Percentiles rank a stretch among this genome's conserved stretches.
Evolutionary conservation across 1,284 basidiomycete genomes (phyloP).

Genomic region (Puccinia novopanici): DNA sequence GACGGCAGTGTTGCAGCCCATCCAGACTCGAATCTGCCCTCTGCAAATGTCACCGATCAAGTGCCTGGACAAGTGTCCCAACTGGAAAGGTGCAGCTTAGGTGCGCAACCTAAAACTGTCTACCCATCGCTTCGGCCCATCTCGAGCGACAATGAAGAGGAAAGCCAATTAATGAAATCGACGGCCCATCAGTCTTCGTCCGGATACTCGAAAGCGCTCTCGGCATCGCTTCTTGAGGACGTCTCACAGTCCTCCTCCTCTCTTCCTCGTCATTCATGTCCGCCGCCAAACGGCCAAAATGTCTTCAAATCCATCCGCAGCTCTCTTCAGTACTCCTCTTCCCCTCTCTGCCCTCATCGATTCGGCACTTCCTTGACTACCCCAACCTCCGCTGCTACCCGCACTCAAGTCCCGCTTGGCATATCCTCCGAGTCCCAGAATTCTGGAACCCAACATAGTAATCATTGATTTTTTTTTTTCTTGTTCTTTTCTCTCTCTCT

Average conservation of each 20-base stretch:
- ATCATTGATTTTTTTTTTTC: not conserved
- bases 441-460: constrained; percentile 6
- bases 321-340: constrained; percentile 10
- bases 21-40: not conserved
- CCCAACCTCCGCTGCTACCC: not conserved
- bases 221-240: not conserved
- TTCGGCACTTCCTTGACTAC: constrained; percentile 18
- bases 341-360: constrained; percentile 1
- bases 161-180: not conserved
- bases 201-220: not conserved
- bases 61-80: not conserved
- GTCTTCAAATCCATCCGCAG: not conserved
- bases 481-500: not conserved
- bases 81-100: constrained; percentile 4
- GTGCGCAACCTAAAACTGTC: not conserved
- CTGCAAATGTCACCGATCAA: not conserved
- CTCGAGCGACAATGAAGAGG: not conserved
- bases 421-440: not conserved
- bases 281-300: constrained; percentile 8
- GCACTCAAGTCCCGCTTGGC: not conserved
- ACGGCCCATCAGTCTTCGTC: not conserved
- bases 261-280: constrained; percentile 7
- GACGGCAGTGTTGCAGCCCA: not conserved
- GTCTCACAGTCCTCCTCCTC: not conserved
- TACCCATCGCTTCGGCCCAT: not conserved